Base-by-base conservation (phyloP, 352 stramenopile species). In the Phytophthora sansomeana region DNA sequence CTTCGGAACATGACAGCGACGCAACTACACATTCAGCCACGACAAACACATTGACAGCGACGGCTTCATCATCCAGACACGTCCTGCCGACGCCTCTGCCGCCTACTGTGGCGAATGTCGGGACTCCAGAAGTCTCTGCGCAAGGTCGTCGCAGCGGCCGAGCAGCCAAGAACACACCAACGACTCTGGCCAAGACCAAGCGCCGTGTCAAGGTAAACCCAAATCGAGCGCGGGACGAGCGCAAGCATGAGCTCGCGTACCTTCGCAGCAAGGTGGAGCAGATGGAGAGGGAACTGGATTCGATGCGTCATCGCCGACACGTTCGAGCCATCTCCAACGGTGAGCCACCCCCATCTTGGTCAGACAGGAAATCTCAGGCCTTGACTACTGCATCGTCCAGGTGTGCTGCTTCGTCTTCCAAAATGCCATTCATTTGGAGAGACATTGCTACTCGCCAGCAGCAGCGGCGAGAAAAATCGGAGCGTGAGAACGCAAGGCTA, bases 401-500 rank as follows among this genome's bases (percentile, higher is more conserved):
- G 28, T 35, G 14, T 46, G 24, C 43, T 11, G 14, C 29, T 7
- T 54, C 58, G 1, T 63, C 60, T 4, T 39, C 53, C 26, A 63
- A 14, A 30, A 61, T 55, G 29, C 57, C 62, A 1, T 53, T 66
- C 29, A 69, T 84, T 10, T 87, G 78, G 80, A 61, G 78, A 17
- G 69, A 74, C 29, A 80, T 89, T 30, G 77, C 75, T 11, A 78
- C 63, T 43, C 62, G 70, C 9, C 79, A 88, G 59, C 71, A 75
- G 11, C 69, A 80, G 17, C 74, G 78, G 51, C 67, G 70, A 44
- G 68, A 75, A 13, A 74, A 76, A 17, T 69, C 74, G 11, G 74
- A 85, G 59, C 72, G 74, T 4, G 79, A 88, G 63, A 87, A 87
- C 59, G 74, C 75, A 14, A 77, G 71, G 14, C 68, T 87, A 6